A percentile compares a stretch with the other conserved stretches of the same genome.
phyloP scores from a whole-genome alignment of 495 filamentous ascomycete species.

The Daldinia childiae region DNA sequence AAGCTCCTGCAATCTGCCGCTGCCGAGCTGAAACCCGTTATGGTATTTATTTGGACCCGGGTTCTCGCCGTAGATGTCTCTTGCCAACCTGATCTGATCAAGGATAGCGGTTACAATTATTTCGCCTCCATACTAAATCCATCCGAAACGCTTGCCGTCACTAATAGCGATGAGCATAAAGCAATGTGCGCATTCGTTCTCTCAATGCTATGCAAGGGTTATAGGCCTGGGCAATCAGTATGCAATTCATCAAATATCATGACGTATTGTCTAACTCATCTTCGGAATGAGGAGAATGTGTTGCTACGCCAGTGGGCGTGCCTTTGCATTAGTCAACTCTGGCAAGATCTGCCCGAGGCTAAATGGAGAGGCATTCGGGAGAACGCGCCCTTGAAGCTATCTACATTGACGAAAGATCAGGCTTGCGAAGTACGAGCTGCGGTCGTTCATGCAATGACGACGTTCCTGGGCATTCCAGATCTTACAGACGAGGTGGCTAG shows the following conservation, averaged over 20 bases:
- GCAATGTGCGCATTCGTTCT: slow-evolving; percentile 99
- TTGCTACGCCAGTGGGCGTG: slow-evolving; percentile 95
- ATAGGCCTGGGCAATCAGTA: slow-evolving; percentile 87
- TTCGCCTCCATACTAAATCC: slow-evolving; percentile 92
- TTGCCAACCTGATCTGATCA: slow-evolving; percentile 90
- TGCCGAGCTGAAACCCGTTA: slow-evolving; percentile 93
- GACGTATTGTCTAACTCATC: slow-evolving; percentile 79
- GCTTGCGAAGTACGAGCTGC: slow-evolving; percentile 96
- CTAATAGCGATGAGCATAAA: slow-evolving; percentile 89
- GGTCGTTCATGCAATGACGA: slow-evolving; percentile 90
- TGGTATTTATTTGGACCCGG: slow-evolving; percentile 99
- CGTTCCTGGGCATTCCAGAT: slow-evolving; percentile 92
- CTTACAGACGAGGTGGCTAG: slow-evolving; percentile 88
- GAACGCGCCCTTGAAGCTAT: slow-evolving; percentile 79
- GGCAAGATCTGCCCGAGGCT: slow-evolving; percentile 87
- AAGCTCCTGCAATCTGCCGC: slow-evolving; percentile 96
- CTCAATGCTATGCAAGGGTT: slow-evolving; percentile 94
- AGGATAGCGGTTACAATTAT: slow-evolving; percentile 96
- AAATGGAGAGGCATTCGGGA: slow-evolving; percentile 93
- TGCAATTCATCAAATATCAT: slow-evolving; percentile 88
- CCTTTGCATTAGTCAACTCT: slow-evolving; percentile 94
- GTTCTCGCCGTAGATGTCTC: slow-evolving; percentile 94
- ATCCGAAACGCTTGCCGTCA: slow-evolving; percentile 79
- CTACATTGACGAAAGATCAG: slow-evolving; percentile 81
- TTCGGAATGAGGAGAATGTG: slow-evolving; percentile 86